phyloP scores from a whole-genome alignment of 768 basidiomycete species.

The Brasilioporus rufonigricans region DNA sequence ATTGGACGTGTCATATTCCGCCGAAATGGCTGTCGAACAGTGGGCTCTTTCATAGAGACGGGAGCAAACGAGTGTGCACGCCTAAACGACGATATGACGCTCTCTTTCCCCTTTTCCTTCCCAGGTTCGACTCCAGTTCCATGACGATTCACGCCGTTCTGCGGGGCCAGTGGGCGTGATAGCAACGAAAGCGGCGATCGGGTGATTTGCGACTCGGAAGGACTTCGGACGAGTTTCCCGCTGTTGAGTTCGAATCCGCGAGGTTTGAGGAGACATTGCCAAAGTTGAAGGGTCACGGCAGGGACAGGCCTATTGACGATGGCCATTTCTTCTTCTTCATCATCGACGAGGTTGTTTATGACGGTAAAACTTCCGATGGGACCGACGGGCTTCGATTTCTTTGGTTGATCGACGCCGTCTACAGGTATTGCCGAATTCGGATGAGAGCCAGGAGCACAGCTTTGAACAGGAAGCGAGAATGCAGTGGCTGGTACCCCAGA shows the following conservation, averaged over 20 bases:
- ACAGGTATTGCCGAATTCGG: conserved; percentile 11
- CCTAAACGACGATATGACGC: conserved; percentile 58
- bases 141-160: neutral
- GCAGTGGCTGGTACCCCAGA: too few species aligned
- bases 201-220: conserved; percentile 42
- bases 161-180: conserved; percentile 10
- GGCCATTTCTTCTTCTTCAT: conserved; percentile 54
- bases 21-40: conserved; percentile 45
- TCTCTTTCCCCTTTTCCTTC: conserved; percentile 23
- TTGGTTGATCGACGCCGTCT: conserved; percentile 18
- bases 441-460: conserved; percentile 12
- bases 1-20: conserved; percentile 34
- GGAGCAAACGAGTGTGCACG: conserved; percentile 67
- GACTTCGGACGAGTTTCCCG: conserved; percentile 60
- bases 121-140: neutral
- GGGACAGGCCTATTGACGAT: conserved; percentile 57
- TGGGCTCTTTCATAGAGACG: conserved; percentile 19
- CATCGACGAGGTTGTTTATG: conserved; percentile 21
- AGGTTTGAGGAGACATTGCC: conserved; percentile 64
- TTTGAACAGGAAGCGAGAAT: conserved; percentile 18
- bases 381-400: conserved; percentile 11
- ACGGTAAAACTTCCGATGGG: conserved; percentile 19
- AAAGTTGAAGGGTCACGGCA: conserved; percentile 61
- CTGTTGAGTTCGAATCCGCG: conserved; percentile 63
- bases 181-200: conserved; percentile 19